phyloP scores from a whole-genome alignment of 768 basidiomycete genomes.

The Naematelia aurantialba region DNA sequence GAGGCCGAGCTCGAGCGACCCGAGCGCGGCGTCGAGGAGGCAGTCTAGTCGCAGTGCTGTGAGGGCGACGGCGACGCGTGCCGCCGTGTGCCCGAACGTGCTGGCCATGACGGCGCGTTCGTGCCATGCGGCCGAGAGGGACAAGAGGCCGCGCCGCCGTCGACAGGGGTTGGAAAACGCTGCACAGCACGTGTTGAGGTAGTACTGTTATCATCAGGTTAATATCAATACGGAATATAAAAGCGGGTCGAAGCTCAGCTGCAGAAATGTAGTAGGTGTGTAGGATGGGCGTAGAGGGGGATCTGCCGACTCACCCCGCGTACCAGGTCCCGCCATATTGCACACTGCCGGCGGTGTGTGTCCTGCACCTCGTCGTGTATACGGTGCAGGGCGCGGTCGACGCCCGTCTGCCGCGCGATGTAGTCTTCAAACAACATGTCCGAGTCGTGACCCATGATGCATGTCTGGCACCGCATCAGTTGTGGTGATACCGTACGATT shows the following conservation, averaged over 20 bases:
- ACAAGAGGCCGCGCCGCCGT: constrained; percentile 20
- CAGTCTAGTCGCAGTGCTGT: constrained; percentile 32
- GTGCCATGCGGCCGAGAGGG: constrained; percentile 26
- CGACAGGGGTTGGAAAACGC: constrained; percentile 21
- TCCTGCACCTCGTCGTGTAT: background rate
- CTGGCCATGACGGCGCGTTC: constrained; percentile 21
- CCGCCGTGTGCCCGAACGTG: background rate
- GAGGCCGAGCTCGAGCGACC: constrained; percentile 21
- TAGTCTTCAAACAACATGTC: constrained; percentile 3
- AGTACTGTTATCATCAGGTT: constrained; percentile 1
- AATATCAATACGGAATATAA: constrained; percentile 12
- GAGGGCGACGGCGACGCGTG: constrained; percentile 1
- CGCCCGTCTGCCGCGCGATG: constrained; percentile 4
- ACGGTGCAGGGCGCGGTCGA: background rate
- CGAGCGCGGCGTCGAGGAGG: constrained; percentile 26
- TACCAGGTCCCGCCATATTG: constrained; percentile 21
- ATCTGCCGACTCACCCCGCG: constrained; percentile 12
- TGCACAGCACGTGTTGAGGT: background rate
- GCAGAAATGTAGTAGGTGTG: background rate
- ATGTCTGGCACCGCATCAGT: too few relatives aligned
- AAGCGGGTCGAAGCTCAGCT: constrained; percentile 13
- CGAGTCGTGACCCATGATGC: background rate
- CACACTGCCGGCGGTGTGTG: constrained; percentile 1
- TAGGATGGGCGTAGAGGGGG: too few relatives aligned
- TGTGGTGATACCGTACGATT: too few relatives aligned